phyloP scores from a whole-genome alignment of 441 rosid genomes.

The Erodium trifolium region DNA sequence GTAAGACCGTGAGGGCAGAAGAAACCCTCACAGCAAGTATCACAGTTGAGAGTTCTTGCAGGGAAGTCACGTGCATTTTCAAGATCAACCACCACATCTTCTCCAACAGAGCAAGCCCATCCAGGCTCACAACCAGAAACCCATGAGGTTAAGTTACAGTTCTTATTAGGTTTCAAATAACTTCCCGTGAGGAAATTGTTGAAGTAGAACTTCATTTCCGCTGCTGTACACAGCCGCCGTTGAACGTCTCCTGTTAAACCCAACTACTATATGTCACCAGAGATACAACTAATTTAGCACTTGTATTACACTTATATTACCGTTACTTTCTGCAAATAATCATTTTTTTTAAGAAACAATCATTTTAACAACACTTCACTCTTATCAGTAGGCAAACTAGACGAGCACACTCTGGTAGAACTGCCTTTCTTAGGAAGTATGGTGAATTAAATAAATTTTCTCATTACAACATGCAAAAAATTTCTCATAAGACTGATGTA shows the following conservation, averaged over 20 bases:
- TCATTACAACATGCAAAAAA: not conserved
- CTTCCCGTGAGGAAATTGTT: conserved; percentile 37
- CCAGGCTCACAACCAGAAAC: conserved; percentile 93
- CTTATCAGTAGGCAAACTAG: not conserved
- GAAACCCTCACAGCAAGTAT: conserved; percentile 81
- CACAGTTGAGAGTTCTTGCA: conserved; percentile 46
- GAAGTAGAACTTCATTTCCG: conserved; percentile 73
- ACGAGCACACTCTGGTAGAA: not conserved
- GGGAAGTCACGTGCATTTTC: conserved; percentile 51
- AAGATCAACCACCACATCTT: conserved; percentile 38
- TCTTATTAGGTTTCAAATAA: conserved; percentile 48
- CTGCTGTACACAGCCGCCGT: conserved; percentile 60
- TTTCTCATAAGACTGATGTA: too few relatives aligned
- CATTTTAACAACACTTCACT: not conserved
- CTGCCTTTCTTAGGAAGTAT: not conserved
- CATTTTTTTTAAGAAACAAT: too few relatives aligned
- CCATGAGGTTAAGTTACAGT: conserved; percentile 89
- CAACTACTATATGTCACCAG: conserved; percentile 6
- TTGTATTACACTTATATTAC: not conserved
- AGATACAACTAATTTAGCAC: not conserved
- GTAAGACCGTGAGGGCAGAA: conserved; percentile 89
- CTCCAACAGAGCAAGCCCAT: conserved; percentile 71
- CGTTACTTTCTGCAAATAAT: not conserved
- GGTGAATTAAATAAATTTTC: not conserved
- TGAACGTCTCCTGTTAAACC: conserved; percentile 45